These are phyloP conservation scores for Creolimax fragrantissima DNA, from an alignment of 78 protist genomes.

Conservation along the genomic window DNA sequence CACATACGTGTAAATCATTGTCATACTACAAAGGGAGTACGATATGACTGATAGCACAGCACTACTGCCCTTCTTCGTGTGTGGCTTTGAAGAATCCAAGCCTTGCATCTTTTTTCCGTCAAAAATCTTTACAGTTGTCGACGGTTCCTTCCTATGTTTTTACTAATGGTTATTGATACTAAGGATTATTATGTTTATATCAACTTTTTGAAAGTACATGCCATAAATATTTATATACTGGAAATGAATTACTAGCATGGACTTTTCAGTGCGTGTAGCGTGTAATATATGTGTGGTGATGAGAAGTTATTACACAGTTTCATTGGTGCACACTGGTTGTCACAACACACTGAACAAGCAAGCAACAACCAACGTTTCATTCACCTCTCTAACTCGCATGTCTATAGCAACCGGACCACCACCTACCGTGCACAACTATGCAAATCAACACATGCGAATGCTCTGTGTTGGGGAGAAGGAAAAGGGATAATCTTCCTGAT, in stretches of 20 bases:
- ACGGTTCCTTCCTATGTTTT: not conserved
- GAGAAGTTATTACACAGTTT: not conserved
- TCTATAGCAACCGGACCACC: no score
- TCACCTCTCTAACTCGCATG: no score
- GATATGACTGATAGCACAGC: not conserved
- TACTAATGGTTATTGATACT: not conserved
- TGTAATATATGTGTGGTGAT: not conserved
- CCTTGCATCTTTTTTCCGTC: no score
- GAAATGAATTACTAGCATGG: not conserved
- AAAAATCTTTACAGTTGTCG: not conserved
- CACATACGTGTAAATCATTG: slow-evolving; percentile 13
- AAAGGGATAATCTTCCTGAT: no score
- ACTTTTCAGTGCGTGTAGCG: not conserved
- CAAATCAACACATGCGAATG: no score
- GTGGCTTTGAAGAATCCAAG: not conserved
- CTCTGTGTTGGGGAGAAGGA: no score
- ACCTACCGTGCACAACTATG: no score
- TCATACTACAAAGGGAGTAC: not conserved
- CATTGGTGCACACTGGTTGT: no score
- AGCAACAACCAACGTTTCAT: no score
- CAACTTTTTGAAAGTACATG: not conserved
- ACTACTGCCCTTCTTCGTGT: not conserved
- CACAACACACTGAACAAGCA: no score
- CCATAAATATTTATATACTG: not conserved
- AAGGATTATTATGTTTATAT: not conserved